These are phyloP conservation scores for Medicago lupulina DNA, from an alignment of 306 rosid species.

Conservation along the genomic window DNA sequence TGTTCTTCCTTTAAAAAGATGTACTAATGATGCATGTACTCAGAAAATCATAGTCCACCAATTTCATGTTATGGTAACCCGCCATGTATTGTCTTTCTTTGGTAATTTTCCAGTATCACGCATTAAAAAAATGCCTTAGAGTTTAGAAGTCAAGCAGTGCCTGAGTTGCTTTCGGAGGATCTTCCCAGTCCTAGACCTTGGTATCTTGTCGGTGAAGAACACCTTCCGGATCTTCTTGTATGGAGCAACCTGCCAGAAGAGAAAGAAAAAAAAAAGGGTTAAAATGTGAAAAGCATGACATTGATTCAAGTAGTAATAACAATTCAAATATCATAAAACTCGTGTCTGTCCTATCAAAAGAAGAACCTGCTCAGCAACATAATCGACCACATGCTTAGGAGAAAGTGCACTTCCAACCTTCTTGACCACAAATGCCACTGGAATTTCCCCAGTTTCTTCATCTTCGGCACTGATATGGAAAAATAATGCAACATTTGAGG, in stretches of 20 bases:
- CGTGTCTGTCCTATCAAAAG: neutral
- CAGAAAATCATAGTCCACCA: neutral
- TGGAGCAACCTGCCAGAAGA: constrained; percentile 72
- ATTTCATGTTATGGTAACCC: neutral
- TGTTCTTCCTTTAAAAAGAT: neutral
- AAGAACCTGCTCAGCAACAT: constrained; percentile 69
- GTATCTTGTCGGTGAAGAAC: constrained; percentile 66
- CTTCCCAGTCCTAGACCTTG: constrained; percentile 87
- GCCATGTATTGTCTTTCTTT: neutral
- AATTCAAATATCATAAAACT: constrained; percentile 32
- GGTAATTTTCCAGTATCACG: neutral
- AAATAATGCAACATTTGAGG: constrained; percentile 36
- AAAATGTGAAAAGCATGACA: constrained; percentile 17
- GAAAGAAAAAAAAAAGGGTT: neutral
- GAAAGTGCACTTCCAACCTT: constrained; percentile 66
- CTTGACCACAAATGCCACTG: constrained; percentile 83
- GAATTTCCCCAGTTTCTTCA: constrained; percentile 76
- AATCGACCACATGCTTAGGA: constrained; percentile 54
- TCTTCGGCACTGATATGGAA: constrained; percentile 52
- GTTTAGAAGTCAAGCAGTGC: constrained; percentile 55
- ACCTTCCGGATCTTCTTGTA: constrained; percentile 81
- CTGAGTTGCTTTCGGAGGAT: constrained; percentile 69
- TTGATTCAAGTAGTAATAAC: constrained; percentile 33
- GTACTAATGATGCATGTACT: neutral
- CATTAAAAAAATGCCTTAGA: constrained; percentile 38